Evolutionary conservation across 1,284 basidiomycete genomes (phyloP).

Genomic region (Malassezia globosa): DNA sequence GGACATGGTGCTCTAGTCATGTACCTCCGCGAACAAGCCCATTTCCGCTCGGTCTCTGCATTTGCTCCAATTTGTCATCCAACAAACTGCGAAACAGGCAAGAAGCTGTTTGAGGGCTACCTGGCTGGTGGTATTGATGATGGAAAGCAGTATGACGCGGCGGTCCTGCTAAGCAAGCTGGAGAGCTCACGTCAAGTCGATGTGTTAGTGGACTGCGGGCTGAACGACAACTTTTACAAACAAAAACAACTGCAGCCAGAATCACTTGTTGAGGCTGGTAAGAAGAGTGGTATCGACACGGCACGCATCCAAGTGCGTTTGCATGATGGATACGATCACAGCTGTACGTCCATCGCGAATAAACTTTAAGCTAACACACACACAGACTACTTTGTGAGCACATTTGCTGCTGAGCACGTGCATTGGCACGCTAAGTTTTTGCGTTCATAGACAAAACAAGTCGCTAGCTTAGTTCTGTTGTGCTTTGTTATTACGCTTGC

Average conservation of each 20-base stretch:
- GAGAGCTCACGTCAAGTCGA: constrained; percentile 48
- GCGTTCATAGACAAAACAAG: constrained; percentile 13
- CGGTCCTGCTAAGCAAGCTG: constrained; percentile 61
- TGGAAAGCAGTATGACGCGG: constrained; percentile 72
- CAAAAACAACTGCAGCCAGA: constrained; percentile 76
- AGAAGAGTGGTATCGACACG: constrained; percentile 61
- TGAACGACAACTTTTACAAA: constrained; percentile 74
- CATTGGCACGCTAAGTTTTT: constrained; percentile 42
- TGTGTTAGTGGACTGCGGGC: constrained; percentile 52
- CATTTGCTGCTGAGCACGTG: constrained; percentile 52
- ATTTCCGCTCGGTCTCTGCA: constrained; percentile 78
- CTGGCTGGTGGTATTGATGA: constrained; percentile 61
- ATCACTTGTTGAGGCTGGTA: constrained; percentile 67
- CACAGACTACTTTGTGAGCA: constrained; percentile 54
- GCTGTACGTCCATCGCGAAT: no score
- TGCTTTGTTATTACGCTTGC: constrained; percentile 1
- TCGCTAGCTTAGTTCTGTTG: no score
- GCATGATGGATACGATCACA: constrained; percentile 83
- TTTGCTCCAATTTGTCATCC: constrained; percentile 90
- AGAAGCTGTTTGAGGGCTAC: constrained; percentile 85
- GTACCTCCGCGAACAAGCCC: constrained; percentile 61
- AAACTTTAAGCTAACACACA: background rate
- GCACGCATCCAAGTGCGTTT: constrained; percentile 67
- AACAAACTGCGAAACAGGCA: constrained; percentile 74
- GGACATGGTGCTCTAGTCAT: constrained; percentile 87